Base-by-base conservation (phyloP, 306 rosid species). In the Corylus heterophylla region DNA sequence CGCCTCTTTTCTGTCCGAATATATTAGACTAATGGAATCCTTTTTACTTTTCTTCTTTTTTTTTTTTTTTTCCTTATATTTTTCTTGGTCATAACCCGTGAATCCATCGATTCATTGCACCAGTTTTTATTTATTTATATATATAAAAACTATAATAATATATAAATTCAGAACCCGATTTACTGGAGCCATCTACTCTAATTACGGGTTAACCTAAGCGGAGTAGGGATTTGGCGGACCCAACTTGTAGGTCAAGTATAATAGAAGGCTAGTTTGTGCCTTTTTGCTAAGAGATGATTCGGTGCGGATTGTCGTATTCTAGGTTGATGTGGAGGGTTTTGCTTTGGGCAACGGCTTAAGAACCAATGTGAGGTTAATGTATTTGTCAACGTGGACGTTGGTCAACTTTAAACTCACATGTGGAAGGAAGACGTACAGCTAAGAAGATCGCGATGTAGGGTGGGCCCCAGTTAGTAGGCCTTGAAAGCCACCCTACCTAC, bases 321-420 rank as follows among this genome's bases (percentile, higher is more conserved):
- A 54, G 62, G n/a, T 13, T 64, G 48, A 7, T 64, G 47, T 14
- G 72, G 51, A 37, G 18, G 51, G 25, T 14, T 8, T 10, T 39
- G 51, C 18, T 39, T 39, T 39, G 9, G 25, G 70, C 8, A 64
- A 6, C 1, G 7, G 7, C 48, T 12, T 1, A 31, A 64, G 2
- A 37, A 3, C 3, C 2, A 22, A 67, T 62, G 6, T 1, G 7
- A 66, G 2, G 25, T 27, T 22, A 25, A 54, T 31, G 48, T 59
- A 42, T 47, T 39, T 64, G 66, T 76, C 74, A 76, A 80, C 76
- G 64, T 80, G 76, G 74, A 56, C 45, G 42, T 56, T 17, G 56
- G 79, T 2, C 74, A 64, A 37, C 35, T 9, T 14, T 22, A 64
- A 44, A 4, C 17, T 63, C 44, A 64, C 70, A 82, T 71, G 81